phyloP scores from a whole-genome alignment of 768 basidiomycete species.

The Vararia minispora region DNA sequence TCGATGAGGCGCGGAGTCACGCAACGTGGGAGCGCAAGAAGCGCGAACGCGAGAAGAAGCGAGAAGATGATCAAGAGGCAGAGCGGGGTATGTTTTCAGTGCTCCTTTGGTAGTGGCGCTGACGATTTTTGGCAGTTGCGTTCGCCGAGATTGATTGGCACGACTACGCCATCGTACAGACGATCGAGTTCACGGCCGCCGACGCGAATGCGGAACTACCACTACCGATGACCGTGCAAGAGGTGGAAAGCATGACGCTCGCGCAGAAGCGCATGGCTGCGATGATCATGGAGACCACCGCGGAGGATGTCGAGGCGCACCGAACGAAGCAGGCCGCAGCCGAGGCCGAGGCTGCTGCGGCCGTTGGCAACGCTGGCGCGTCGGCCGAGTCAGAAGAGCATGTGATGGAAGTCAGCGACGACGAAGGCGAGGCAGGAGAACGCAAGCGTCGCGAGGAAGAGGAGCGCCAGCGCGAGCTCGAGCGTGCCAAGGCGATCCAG shows the following conservation, averaged over 20 bases:
- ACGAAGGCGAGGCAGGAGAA: slow-evolving; percentile 53
- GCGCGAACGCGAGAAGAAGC: slow-evolving; percentile 74
- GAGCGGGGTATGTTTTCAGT: slow-evolving; percentile 57
- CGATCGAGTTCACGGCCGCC: slow-evolving; percentile 91
- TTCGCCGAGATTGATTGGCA: slow-evolving; percentile 99
- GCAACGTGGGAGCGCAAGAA: slow-evolving; percentile 86
- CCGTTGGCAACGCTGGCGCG: slow-evolving; percentile 53
- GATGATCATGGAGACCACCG: slow-evolving; percentile 95
- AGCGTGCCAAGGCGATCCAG: slow-evolving; percentile 72
- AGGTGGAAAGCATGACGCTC: slow-evolving; percentile 92
- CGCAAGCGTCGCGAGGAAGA: slow-evolving; percentile 60
- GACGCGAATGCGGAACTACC: slow-evolving; percentile 89
- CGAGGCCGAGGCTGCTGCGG: slow-evolving; percentile 73
- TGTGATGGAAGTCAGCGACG: slow-evolving; percentile 77
- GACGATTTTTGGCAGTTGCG: slow-evolving; percentile 41
- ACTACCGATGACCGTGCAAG: slow-evolving; percentile 91
- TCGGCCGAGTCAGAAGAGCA: slow-evolving; percentile 47
- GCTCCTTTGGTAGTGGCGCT: slow-evolving; percentile 3
- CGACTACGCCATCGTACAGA: slow-evolving; percentile 96
- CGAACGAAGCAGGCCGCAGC: slow-evolving; percentile 75
- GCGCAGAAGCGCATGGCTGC: slow-evolving; percentile 97
- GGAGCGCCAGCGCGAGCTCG: slow-evolving; percentile 57
- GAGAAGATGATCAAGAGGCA: slow-evolving; percentile 86
- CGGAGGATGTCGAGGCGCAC: slow-evolving; percentile 75
- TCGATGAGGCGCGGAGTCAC: slow-evolving; percentile 65